Evolutionary conservation across 2,329 filamentous ascomycete species (phyloP).

Genomic region (Colletotrichum gloeosporioides): DNA sequence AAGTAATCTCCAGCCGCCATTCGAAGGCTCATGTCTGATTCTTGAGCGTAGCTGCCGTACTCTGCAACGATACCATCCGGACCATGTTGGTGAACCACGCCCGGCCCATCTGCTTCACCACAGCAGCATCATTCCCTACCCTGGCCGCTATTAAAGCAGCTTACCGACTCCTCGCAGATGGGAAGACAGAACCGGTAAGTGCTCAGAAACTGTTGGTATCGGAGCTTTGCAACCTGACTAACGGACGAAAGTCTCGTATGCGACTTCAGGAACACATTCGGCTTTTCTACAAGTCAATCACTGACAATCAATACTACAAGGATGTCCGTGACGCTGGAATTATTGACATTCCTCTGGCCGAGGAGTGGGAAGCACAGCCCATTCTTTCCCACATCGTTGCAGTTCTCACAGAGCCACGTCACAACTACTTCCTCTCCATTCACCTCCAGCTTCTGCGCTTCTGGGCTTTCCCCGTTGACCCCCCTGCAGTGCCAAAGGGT

Average conservation of each 20-base stretch:
- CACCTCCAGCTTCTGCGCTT: conserved; percentile 27
- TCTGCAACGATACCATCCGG: conserved; percentile 24
- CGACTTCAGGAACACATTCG: not conserved
- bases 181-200: not conserved
- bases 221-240: not conserved
- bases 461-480: conserved; percentile 34
- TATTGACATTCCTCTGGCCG: conserved; percentile 30
- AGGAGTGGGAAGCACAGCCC: conserved; percentile 28
- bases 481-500: conserved; percentile 44
- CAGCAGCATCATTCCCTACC: conserved; percentile 24
- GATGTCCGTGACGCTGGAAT: conserved; percentile 28
- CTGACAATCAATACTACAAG: conserved; percentile 25
- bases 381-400: conserved; percentile 34
- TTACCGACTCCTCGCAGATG: conserved; percentile 21
- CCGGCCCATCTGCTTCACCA: conserved; percentile 23
- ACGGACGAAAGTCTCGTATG: not conserved
- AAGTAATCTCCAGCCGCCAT: not conserved
- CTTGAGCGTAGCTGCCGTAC: conserved; percentile 19
- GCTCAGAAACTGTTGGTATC: not conserved
- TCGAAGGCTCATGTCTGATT: not conserved
- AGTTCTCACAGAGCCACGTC: conserved; percentile 28
- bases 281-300: conserved; percentile 30
- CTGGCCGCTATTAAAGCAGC: conserved; percentile 25
- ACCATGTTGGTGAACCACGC: conserved; percentile 25
- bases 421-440: conserved; percentile 28